Base-by-base conservation (phyloP, 306 rosid species). In the Senna siamea region DNA sequence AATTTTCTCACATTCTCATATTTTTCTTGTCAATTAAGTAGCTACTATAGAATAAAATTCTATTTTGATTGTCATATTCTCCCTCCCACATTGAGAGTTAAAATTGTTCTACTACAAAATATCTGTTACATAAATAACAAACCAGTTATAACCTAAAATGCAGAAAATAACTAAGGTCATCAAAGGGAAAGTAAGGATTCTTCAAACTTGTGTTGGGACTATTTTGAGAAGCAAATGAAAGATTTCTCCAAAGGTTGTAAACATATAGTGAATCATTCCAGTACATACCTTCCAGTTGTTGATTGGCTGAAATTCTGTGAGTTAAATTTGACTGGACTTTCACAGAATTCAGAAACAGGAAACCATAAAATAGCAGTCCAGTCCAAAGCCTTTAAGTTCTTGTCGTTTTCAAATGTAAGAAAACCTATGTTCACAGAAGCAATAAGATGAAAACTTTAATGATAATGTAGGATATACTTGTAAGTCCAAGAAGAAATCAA, bases 21-120 rank as follows among this genome's bases (percentile, higher is more conserved):
- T 74, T 22, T 72, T 51, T 41, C 54, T 52, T 53, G 32, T 51
- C 58, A 66, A 52, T 50, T 7, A 62, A 63, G 55, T 70, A 56
- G 65, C 37, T 63, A 17, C 64, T 37, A 13, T 34, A 37, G 23
- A 18, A 9, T 19, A 64, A 9, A 22, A 58, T 15, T 38, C 9
- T 0, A 30, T 23, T 23, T 41, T 60, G 47, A n/a, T n/a, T n/a
- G n/a, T n/a, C n/a, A n/a, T n/a, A n/a, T n/a, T n/a, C n/a, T 40
- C 35, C 38, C 6, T 48, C 11, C 4, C 4, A 70, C 9, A 28
- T 13, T 47, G 8, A 20, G 28, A 18, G 67, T 8, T 54, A 54
- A 20, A 22, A 20, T 54, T 51, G 15, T n/a, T 51, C 10, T 14
- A 48, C 53, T 0, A 15, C 20, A 60, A 50, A 9, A 0, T 40